Base-by-base conservation (phyloP, 2,329 filamentous ascomycete genomes). In the Dactylonectria macrodidyma region DNA sequence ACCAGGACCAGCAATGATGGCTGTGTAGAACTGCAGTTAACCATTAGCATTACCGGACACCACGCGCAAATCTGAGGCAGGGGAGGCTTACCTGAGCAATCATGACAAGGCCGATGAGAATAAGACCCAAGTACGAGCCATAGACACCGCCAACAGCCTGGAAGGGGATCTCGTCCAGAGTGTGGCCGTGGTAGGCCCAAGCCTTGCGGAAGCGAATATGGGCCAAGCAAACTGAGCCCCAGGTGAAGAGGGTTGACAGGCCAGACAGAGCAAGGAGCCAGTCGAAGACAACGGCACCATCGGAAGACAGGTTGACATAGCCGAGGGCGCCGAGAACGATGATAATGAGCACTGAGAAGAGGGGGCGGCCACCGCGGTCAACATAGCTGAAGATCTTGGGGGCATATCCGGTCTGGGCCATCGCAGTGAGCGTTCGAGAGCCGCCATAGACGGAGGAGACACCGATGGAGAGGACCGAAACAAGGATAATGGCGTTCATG, bases 111-210 rank as follows among this genome's bases (percentile, higher is more conserved):
- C 85, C 69, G 74, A 88, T 88, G 59, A 93, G 84, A 67, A 77
- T 61, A 9, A 93, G 83, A 41, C 91, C 91, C 34, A 92, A 60
- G 78, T 84, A 92, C 2, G 90, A 92, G 56, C 92, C 92, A 19
- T 81, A 83, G 12, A 92, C 83, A 71, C 91, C 92, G 60, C 87
- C 85, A 62, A 86, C 82, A 12, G 90, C 88, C 57, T 81, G 79
- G 83, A 91, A 93, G 1, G 91, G 88, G n/a, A 93, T 86, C 79
- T 93, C 91, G 59, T 91, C 89, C 8, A 92, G 78, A 11, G 83
- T 86, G 78, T 88, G 89, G 46, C 90, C 90, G 67, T 91, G 86
- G 36, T 81, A 78, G 24, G 73, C 73, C 90, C 90, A 92, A 2
- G 89, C 90, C 30, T 78, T 75, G 47, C 90, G 89, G 85, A 92